These are phyloP conservation scores for Aspergillus sp. DNA, from an alignment of 2,329 filamentous ascomycete species.

Conservation along the genomic window DNA sequence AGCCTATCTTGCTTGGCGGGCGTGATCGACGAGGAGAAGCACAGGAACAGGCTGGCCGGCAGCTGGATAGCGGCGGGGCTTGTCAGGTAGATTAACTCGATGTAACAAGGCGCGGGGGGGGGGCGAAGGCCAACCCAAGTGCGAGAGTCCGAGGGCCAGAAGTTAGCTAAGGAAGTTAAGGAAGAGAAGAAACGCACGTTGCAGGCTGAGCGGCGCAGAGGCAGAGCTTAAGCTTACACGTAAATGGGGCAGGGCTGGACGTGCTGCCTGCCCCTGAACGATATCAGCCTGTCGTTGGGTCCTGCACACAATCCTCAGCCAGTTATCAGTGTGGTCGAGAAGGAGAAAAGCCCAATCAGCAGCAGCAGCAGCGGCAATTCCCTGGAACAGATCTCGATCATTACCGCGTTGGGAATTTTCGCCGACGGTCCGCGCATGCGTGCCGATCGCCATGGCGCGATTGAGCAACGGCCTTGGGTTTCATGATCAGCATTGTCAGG, in stretches of 20 bases:
- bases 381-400: neutral
- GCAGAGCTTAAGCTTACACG: no score
- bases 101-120: neutral
- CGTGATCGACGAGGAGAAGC: neutral
- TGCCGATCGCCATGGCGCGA: neutral
- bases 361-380: neutral
- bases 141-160: neutral
- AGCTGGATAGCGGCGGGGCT: neutral
- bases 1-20: no score
- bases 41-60: neutral
- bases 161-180: no score
- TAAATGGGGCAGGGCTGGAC: no score
- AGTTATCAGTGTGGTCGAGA: no score
- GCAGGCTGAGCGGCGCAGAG: neutral
- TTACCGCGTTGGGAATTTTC: neutral
- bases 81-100: neutral
- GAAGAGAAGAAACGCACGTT: neutral
- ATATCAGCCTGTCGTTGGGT: no score
- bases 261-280: no score
- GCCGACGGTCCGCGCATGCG: neutral
- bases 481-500: neutral
- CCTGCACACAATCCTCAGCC: no score
- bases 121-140: neutral
- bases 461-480: neutral
- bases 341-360: neutral